Conservation (phyloP, 2,329 filamentous ascomycete species). For the Clonostachys solani region DNA sequence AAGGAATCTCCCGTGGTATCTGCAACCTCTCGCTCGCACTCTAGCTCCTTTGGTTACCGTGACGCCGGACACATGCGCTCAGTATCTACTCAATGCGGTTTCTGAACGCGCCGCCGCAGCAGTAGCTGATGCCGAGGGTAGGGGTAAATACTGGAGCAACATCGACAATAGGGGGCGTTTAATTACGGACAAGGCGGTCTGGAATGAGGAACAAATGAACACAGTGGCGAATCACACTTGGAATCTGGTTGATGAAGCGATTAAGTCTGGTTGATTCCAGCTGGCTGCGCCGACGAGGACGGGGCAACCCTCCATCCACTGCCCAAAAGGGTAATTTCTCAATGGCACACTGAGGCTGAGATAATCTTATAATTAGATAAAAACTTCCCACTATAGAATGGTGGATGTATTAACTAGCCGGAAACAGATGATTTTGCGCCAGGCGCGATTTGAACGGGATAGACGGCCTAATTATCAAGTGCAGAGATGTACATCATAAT, state of each 20-base stretch:
- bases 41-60: constrained; percentile 12
- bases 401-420: no score
- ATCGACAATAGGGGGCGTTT: constrained; percentile 19
- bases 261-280: background rate
- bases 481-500: no score
- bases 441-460: no score
- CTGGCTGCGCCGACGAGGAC: no score
- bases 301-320: no score
- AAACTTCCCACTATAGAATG: no score
- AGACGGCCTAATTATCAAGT: no score
- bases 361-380: no score
- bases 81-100: constrained; percentile 15
- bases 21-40: constrained; percentile 8
- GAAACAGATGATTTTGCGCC: no score
- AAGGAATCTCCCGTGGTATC: constrained; percentile 21
- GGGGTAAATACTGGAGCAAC: constrained; percentile 15
- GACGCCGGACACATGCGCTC: constrained; percentile 18
- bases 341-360: no score
- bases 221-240: constrained; percentile 23
- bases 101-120: constrained; percentile 9
- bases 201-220: constrained; percentile 16
- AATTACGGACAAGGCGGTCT: constrained; percentile 16
- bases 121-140: constrained; percentile 4
- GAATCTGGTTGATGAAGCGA: constrained; percentile 15
- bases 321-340: no score